These are phyloP conservation scores for Saccharomycopsis javanensis DNA, from an alignment of 805 yeast genomes.

Conservation along the genomic window DNA sequence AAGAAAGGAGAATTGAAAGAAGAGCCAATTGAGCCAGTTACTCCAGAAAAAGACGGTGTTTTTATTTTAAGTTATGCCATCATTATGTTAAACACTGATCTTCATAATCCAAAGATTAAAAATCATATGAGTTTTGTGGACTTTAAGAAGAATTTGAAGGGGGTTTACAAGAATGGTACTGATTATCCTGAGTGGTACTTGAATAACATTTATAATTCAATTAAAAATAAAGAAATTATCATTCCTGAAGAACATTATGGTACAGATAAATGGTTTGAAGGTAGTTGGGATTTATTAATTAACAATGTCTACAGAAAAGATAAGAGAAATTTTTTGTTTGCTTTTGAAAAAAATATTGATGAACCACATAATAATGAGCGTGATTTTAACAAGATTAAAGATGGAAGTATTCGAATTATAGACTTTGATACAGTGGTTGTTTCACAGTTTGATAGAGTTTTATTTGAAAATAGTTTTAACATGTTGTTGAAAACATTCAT, in stretches of 20 bases:
- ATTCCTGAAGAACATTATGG: conserved; percentile 98
- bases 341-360: conserved; percentile 12
- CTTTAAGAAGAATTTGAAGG: conserved; percentile 69
- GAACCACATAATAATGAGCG: conserved; percentile 6
- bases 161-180: conserved; percentile 57
- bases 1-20: conserved; percentile 7
- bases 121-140: conserved; percentile 83
- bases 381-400: conserved; percentile 1
- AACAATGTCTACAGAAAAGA: conserved; percentile 30
- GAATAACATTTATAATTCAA: conserved; percentile 69
- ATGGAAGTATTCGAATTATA: conserved; percentile 25
- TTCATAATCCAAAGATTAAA: conserved; percentile 87
- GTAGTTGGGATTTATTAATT: conserved; percentile 66
- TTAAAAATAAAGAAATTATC: conserved; percentile 78
- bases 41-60: conserved; percentile 78
- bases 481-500: conserved; percentile 64
- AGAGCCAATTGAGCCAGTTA: conserved; percentile 34
- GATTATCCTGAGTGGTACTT: conserved; percentile 85
- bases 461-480: conserved; percentile 56
- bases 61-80: conserved; percentile 85
- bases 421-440: conserved; percentile 25
- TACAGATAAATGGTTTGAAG: conserved; percentile 86
- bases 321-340: conserved; percentile 12
- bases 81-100: conserved; percentile 89
- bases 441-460: conserved; percentile 57